These are phyloP conservation scores for Aspergillus wentii DNA, from an alignment of 495 filamentous ascomycete genomes.

Conservation along the genomic window DNA sequence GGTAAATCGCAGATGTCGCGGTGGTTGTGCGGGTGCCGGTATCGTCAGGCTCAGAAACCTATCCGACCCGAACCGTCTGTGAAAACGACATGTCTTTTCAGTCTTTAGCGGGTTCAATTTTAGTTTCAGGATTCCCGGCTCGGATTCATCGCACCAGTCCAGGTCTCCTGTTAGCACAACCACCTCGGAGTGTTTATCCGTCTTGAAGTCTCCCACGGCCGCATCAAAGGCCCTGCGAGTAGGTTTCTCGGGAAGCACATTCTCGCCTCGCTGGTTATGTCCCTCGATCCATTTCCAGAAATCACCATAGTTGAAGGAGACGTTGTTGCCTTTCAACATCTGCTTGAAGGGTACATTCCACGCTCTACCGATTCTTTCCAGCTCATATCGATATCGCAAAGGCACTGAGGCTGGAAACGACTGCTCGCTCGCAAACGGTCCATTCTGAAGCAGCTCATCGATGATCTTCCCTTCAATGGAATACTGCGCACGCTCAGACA, in stretches of 20 bases:
- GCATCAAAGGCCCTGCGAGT: slow-evolving; percentile 37
- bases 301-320: slow-evolving; percentile 24
- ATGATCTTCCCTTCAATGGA: slow-evolving; percentile 20
- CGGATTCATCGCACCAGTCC: slow-evolving; percentile 29
- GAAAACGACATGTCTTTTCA: slow-evolving; percentile 42
- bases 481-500: slow-evolving; percentile 2
- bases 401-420: slow-evolving; percentile 24
- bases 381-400: slow-evolving; percentile 40
- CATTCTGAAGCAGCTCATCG: slow-evolving; percentile 19
- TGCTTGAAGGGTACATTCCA: slow-evolving; percentile 29
- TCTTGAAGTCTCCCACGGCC: slow-evolving; percentile 28
- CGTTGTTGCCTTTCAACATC: slow-evolving; percentile 23
- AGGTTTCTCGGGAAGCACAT: slow-evolving; percentile 33
- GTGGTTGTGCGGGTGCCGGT: slow-evolving; percentile 31
- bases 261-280: slow-evolving; percentile 23
- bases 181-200: slow-evolving; percentile 32
- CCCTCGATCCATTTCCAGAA: slow-evolving; percentile 36
- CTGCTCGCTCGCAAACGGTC: slow-evolving; percentile 29
- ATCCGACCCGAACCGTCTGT: slow-evolving; percentile 45
- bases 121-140: slow-evolving; percentile 36
- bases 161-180: slow-evolving; percentile 39
- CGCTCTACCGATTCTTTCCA: slow-evolving; percentile 31
- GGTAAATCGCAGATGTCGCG: slow-evolving; percentile 21
- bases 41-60: slow-evolving; percentile 40
- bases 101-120: slow-evolving; percentile 36